A percentile compares a stretch with the other conserved stretches of the same genome.
These are phyloP conservation scores for Exophiala oligosperma DNA, from an alignment of 2,329 filamentous ascomycete genomes.

Conservation along the genomic window DNA sequence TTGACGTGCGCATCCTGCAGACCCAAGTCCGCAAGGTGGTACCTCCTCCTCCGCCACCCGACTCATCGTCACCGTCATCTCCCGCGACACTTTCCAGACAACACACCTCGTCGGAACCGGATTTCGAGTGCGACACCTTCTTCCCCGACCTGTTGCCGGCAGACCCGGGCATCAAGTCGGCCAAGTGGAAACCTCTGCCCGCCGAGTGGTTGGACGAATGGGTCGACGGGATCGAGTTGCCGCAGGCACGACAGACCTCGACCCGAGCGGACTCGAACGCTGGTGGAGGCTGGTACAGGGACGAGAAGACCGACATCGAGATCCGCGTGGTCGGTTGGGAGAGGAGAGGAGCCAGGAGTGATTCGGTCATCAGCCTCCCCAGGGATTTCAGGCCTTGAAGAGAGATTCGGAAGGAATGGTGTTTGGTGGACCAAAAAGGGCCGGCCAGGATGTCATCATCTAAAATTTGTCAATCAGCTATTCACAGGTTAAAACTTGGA, in stretches of 20 bases:
- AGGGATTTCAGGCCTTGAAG: background rate
- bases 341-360: slow-evolving; percentile 23
- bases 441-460: background rate
- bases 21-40: slow-evolving; percentile 26
- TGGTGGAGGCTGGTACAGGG: slow-evolving; percentile 39
- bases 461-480: too few species aligned
- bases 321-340: slow-evolving; percentile 51
- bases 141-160: slow-evolving; percentile 40
- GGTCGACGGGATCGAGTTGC: slow-evolving; percentile 14
- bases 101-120: slow-evolving; percentile 13
- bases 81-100: background rate
- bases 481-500: too few species aligned
- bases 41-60: background rate
- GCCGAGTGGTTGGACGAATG: slow-evolving; percentile 8
- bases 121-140: slow-evolving; percentile 51
- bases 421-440: too few species aligned
- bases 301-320: slow-evolving; percentile 50
- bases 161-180: slow-evolving; percentile 25
- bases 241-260: background rate
- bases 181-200: slow-evolving; percentile 12
- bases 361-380: slow-evolving; percentile 3
- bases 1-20: slow-evolving; percentile 31
- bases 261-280: slow-evolving; percentile 24
- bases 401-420: too few species aligned
- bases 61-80: background rate